Base-by-base conservation (phyloP, 2,329 filamentous ascomycete species). In the Teratosphaeria gauchensis region DNA sequence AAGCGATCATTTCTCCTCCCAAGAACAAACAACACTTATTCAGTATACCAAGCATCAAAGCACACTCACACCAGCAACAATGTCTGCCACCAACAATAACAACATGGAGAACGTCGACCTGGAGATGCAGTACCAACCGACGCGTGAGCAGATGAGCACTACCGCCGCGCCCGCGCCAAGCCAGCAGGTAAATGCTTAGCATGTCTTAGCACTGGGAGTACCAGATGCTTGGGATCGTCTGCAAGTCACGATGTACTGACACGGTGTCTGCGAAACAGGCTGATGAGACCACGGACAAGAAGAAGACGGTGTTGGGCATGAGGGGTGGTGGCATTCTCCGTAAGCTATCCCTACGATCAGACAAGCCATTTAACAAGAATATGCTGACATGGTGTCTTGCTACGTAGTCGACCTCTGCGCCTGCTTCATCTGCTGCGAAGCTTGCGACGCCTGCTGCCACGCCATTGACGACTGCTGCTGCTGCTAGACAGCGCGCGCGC, bases 341-440 rank as follows among this genome's bases (percentile, higher is more conserved):
- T 67, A 46, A 62, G 66, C 61, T n/a, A 51, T 7, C 5, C 33
- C 35, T 42, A n/a, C 16, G 19, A 11, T 57, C 5, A 19, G 12
- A 28, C 21, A 33, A 28, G 3, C 7, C 7, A n/a, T 28, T 28
- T 28, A 28, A 28, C 4, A 21, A 24, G 24, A 33, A 35, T 14
- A 19, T 42, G 56, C 53, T 61, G 53, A 61, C 52, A 32, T 12
- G 35, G 6, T 35, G 28, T 7, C 55, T 58, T 55, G 57, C 46
- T 7, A 28, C 32, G 12, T 46, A 68, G 66, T 68, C 53, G 66
- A 68, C 56, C 56, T 67, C 14, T 68, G 66, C 56, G 66, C 66
- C 52, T 68, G 66, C 59, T 68, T 68, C 64, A 67, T 68, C 59
- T 68, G 66, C 62, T 68, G 66, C 62, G 66, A 68, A 55, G 65